Percentiles rank a stretch among this genome's conserved stretches.
These are phyloP conservation scores for Gnomoniopsis smithogilvyi DNA, from an alignment of 2,329 filamentous ascomycete species.

Conservation along the genomic window DNA sequence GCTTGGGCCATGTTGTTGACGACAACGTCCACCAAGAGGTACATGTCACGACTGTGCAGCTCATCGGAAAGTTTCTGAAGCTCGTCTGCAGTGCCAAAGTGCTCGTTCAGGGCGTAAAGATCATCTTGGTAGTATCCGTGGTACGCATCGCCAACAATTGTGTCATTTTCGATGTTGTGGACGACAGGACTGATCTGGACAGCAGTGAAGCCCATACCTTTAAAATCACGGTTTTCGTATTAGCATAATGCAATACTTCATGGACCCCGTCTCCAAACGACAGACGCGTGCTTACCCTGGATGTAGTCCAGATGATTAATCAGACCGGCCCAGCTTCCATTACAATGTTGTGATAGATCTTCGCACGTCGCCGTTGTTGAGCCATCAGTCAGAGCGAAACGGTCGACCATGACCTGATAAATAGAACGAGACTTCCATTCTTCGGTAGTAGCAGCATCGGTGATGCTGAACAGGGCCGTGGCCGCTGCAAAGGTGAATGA, in stretches of 20 bases:
- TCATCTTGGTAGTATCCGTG: constrained; percentile 55
- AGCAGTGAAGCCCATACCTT: constrained; percentile 56
- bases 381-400: constrained; percentile 46
- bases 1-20: constrained; percentile 53
- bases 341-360: constrained; percentile 48
- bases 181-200: constrained; percentile 59
- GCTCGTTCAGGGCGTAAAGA: constrained; percentile 50
- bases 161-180: constrained; percentile 33
- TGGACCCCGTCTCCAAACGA: background rate
- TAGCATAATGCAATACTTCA: constrained; percentile 2
- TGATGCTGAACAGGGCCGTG: constrained; percentile 23
- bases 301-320: constrained; percentile 61
- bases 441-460: constrained; percentile 42
- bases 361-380: constrained; percentile 42
- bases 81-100: constrained; percentile 58
- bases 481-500: constrained; percentile 21
- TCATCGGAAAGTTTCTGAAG: constrained; percentile 52
- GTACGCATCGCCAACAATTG: constrained; percentile 34
- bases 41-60: constrained; percentile 31
- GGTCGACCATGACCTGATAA: constrained; percentile 57
- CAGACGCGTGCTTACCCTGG: constrained; percentile 32
- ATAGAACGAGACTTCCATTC: constrained; percentile 53
- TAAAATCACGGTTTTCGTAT: constrained; percentile 6
- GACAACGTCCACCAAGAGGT: constrained; percentile 46
- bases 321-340: constrained; percentile 58